Evolutionary conservation across 1,139 yeast genomes (phyloP).

Genomic region (Lodderomyces jiufengensis): DNA sequence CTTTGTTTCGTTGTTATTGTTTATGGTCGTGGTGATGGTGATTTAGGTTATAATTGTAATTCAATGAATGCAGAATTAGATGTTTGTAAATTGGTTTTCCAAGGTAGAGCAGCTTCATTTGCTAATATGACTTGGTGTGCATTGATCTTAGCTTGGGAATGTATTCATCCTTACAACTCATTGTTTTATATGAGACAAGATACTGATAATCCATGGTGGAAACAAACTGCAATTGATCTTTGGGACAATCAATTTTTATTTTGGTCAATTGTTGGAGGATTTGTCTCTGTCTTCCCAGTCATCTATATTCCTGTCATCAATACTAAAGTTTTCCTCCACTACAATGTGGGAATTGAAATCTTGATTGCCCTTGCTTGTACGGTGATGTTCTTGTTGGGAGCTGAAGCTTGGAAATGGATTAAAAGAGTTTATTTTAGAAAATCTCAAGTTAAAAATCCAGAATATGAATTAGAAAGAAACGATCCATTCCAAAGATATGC

Average conservation of each 20-base stretch:
- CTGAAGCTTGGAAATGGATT: conserved; percentile 64
- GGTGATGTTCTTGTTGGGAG: conserved; percentile 53
- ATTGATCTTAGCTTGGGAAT: conserved; percentile 85
- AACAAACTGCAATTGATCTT: conserved; percentile 54
- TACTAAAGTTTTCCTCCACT: conserved; percentile 70
- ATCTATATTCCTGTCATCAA: conserved; percentile 87
- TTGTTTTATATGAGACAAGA: conserved; percentile 75
- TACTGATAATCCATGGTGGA: conserved; percentile 56
- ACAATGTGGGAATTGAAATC: conserved; percentile 79
- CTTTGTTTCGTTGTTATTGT: conserved; percentile 63
- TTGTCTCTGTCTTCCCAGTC: conserved; percentile 73
- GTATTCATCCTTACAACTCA: conserved; percentile 71
- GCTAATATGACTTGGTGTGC: conserved; percentile 92
- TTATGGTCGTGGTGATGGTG: conserved; percentile 64
- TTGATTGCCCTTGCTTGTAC: conserved; percentile 70
- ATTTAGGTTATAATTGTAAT: conserved; percentile 59
- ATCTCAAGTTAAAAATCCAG: conserved; percentile 50
- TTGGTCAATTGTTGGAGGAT: conserved; percentile 78
- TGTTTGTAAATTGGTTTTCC: conserved; percentile 62
- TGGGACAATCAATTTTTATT: conserved; percentile 78
- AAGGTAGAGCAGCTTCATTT: conserved; percentile 79
- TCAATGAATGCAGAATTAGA: conserved; percentile 15
- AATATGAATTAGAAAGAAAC: conserved; percentile 58
- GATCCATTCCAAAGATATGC: conserved; percentile 65
- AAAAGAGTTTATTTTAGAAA: conserved; percentile 57